phyloP scores from a whole-genome alignment of 139 green algal genomes.

The Chlamydomonas applanata region DNA sequence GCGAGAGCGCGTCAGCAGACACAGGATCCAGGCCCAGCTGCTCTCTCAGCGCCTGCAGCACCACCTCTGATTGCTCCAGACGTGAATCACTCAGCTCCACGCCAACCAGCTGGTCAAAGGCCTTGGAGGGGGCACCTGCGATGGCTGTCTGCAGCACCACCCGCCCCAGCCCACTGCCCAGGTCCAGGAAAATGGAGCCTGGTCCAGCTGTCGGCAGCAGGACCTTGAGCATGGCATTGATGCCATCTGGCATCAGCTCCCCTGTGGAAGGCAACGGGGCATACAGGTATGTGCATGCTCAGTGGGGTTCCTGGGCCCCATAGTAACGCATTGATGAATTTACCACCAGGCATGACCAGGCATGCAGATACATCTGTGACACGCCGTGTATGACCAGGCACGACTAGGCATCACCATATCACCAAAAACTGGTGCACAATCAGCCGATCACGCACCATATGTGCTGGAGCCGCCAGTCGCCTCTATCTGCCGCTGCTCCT shows the following conservation, averaged over 20 bases:
- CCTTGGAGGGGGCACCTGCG: not conserved
- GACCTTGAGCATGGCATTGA: not conserved
- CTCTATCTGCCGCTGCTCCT: conserved; percentile 1
- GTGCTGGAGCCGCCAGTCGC: conserved; percentile 21
- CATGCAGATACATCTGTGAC: too few species aligned
- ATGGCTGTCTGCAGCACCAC: conserved; percentile 3
- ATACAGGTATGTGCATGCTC: too few species aligned
- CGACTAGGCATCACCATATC: too few species aligned
- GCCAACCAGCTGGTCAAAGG: not conserved
- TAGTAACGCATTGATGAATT: too few species aligned
- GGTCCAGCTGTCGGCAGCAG: not conserved
- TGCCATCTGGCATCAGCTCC: conserved; percentile 2
- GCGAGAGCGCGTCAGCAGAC: not conserved
- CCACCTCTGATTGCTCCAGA: not conserved
- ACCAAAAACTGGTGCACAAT: too few species aligned
- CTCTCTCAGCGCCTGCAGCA: not conserved
- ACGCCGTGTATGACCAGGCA: too few species aligned
- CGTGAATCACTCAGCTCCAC: not conserved
- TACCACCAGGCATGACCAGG: too few species aligned
- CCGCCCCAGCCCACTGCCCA: not conserved
- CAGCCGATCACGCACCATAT: not conserved
- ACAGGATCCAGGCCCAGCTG: not conserved
- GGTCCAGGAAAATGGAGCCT: not conserved
- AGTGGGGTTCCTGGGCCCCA: too few species aligned
- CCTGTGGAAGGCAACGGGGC: too few species aligned